Evolutionary conservation across 495 filamentous ascomycete genomes (phyloP), one percentile per base, ranked within the genome.

Genomic region (Sphaerosporella brunnea): DNA sequence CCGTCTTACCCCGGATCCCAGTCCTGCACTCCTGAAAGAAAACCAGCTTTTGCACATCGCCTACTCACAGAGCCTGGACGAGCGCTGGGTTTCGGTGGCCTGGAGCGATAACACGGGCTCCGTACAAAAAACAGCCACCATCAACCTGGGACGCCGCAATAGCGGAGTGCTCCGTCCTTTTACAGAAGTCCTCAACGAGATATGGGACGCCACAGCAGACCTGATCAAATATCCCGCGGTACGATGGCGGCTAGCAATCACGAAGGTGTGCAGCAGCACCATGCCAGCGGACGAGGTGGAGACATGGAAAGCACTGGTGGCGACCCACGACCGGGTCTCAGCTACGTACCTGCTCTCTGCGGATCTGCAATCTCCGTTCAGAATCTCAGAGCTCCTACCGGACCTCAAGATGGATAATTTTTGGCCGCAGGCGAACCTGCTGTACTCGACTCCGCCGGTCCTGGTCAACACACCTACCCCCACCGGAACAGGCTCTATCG

Each of bases 71-170:
- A 88, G 82, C 58, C 65, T 78, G 23, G 84, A 90, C 58, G 77
- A 82, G 38, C 73, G 81, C 15, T 99, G 92, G 92, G 62, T 95
- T 37, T 79, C 79, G 0, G 85, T 77, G 3, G 81, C 82, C n/a
- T 99, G 92, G 92, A 83, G 81, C 1, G 86, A 96, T 62, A 85
- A 75, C 54, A 72, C 68, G 20, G 92, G 90, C 0, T 73, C 67
- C 34, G 71, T 82, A 48, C 84, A 93, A 60, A 82, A 23, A 82
- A 83, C 1, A 92, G 92, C 62, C 81, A 81, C 54, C 9, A 32
- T 46, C 3, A 46, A 46, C 26, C 66, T 92, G 2, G 77, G 76
- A 18, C 73, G 75, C 53, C 74, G 78, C 51, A 72, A 73, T 23
- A 71, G 69, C 39, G 65, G 66, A 5, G 63, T 72, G 1, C 62